Conservation (phyloP, 768 basidiomycete species). For the Glaciozyma antarctica region DNA sequence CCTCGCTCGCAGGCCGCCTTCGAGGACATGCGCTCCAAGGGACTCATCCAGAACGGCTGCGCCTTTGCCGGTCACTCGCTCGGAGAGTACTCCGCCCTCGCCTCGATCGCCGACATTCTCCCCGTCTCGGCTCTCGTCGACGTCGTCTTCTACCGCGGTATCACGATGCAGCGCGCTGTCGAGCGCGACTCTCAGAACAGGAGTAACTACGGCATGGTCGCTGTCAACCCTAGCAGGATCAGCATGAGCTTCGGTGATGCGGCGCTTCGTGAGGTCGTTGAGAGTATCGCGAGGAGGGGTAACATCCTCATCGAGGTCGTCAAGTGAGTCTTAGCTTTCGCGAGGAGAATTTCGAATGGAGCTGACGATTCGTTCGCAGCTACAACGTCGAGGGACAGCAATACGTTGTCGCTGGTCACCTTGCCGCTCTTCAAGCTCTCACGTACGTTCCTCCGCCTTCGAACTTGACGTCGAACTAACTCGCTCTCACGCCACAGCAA, state of each 20-base stretch:
- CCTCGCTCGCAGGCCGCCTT: slow-evolving; percentile 58
- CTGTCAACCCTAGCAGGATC: slow-evolving; percentile 94
- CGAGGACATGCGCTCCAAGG: slow-evolving; percentile 94
- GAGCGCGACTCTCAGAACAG: slow-evolving; percentile 87
- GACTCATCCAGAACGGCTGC: slow-evolving; percentile 82
- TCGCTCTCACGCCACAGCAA: slow-evolving; percentile 14
- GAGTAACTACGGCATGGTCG: slow-evolving; percentile 97
- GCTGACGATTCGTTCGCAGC: neutral
- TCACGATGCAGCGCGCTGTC: slow-evolving; percentile 99
- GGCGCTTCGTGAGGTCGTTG: slow-evolving; percentile 94
- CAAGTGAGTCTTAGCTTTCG: slow-evolving; percentile 58
- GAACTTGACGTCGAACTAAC: neutral
- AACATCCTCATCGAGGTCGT: slow-evolving; percentile 89
- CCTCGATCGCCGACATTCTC: slow-evolving; percentile 92
- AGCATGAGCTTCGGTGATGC: slow-evolving; percentile 88
- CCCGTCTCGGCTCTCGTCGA: slow-evolving; percentile 92
- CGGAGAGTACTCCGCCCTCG: slow-evolving; percentile 95
- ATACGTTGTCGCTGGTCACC: slow-evolving; percentile 98
- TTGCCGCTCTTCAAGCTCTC: slow-evolving; percentile 81
- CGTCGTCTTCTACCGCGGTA: slow-evolving; percentile 98
- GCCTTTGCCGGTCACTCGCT: slow-evolving; percentile 97
- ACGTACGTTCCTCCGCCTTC: slow-evolving; percentile 56
- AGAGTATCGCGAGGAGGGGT: slow-evolving; percentile 67
- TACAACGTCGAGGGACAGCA: slow-evolving; percentile 74
- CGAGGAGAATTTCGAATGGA: neutral